Evolutionary conservation across 2,329 filamentous ascomycete genomes (phyloP).

Genomic region (Nemania abortiva): DNA sequence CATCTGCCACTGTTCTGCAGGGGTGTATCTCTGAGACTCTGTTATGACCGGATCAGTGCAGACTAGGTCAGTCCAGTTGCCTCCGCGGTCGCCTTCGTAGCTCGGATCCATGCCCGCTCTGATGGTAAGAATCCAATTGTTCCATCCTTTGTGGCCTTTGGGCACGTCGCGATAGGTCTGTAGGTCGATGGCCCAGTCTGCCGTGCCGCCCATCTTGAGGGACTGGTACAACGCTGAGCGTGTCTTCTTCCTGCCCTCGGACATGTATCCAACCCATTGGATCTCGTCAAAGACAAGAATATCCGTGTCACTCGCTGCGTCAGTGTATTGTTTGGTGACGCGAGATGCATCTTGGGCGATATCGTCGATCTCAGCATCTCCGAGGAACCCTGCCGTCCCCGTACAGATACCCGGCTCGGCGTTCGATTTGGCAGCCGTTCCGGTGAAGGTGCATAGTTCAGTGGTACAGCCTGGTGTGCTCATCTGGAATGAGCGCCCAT

Average conservation of each 20-base stretch:
- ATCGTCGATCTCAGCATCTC: conserved; percentile 42
- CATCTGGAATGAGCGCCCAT: conserved; percentile 41
- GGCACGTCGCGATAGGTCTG: conserved; percentile 44
- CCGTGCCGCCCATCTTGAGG: conserved; percentile 34
- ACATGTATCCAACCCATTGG: conserved; percentile 52
- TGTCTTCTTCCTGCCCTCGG: conserved; percentile 34
- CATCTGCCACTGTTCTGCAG: conserved; percentile 10
- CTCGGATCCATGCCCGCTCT: conserved; percentile 18
- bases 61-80: conserved; percentile 33
- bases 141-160: conserved; percentile 33
- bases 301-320: conserved; percentile 33
- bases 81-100: conserved; percentile 30
- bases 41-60: background rate
- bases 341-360: conserved; percentile 27
- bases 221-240: conserved; percentile 17
- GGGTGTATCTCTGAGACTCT: background rate
- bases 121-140: conserved; percentile 32
- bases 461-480: conserved; percentile 31
- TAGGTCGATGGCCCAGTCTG: conserved; percentile 47
- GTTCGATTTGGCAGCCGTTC: conserved; percentile 22
- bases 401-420: conserved; percentile 41
- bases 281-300: conserved; percentile 52
- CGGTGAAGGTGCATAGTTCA: conserved; percentile 36
- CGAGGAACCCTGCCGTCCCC: conserved; percentile 39
- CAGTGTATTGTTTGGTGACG: conserved; percentile 10